phyloP scores from a whole-genome alignment of 176 grass and related monocot genomes.

The Triticum turgidum region DNA sequence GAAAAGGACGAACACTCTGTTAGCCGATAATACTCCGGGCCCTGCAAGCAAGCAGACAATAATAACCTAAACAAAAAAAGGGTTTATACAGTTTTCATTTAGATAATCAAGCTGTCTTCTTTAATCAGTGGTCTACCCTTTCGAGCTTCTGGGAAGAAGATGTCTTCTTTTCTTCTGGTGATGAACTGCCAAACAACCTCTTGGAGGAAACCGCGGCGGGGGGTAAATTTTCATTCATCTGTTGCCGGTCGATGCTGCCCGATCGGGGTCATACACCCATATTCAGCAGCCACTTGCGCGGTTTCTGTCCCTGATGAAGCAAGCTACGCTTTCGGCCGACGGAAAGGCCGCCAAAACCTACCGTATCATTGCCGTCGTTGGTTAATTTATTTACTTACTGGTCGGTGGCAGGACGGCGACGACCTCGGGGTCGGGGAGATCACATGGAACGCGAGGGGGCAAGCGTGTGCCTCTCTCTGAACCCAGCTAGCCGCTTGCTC shows the following conservation, averaged over 20 bases:
- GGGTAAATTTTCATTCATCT: too few relatives aligned
- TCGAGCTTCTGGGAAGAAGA: too few relatives aligned
- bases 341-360: conserved; percentile 9
- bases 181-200: too few relatives aligned
- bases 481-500: not conserved
- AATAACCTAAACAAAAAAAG: too few relatives aligned
- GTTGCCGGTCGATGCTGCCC: not conserved
- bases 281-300: not conserved
- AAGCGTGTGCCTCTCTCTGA: not conserved
- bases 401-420: not conserved
- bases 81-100: too few relatives aligned
- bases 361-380: not conserved
- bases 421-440: conserved; percentile 8
- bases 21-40: not conserved
- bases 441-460: not conserved
- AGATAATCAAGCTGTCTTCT: not conserved
- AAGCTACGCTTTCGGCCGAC: not conserved
- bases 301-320: not conserved
- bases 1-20: too few relatives aligned
- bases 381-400: not conserved
- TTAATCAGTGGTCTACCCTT: too few relatives aligned
- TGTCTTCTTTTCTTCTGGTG: too few relatives aligned
- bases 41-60: not conserved
- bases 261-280: not conserved
- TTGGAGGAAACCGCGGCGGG: too few relatives aligned